Evolutionary conservation across 108 stramenopile species (phyloP), one percentile per base, ranked within the genome.

Genomic region (Skeletonema costatum): DNA sequence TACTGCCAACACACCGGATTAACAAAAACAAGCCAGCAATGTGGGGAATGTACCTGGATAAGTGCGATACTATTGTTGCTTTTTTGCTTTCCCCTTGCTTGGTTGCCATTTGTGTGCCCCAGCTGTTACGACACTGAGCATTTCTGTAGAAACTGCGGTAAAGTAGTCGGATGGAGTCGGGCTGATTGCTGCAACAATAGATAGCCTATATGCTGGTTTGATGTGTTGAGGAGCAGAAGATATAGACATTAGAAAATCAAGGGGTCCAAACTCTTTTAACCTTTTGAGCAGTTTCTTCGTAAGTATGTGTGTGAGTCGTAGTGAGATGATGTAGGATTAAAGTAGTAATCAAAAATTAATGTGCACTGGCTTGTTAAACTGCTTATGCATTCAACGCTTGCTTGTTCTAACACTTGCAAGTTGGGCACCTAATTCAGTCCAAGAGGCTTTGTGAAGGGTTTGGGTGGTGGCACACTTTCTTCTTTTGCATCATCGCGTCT

Each of bases 121-220:
- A 59, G 53, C 46, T 83, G 82, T 30, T 56, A 64, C 33, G 82
- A 83, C 60, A 64, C 62, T 12, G 70, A 77, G 31, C 82, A 83
- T 64, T 21, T 21, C 42, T 83, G 82, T 58, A 66, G 76, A 46
- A 83, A 83, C 31, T 83, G 82, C 32, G 82, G 82, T 4, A 58
- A 76, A 32, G 12, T 69, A 7, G 66, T 83, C 10, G 82, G 82
- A 0, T 63, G 64, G 41, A 73, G 71, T 10, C 10, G 21, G 33
- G 75, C 82, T 19, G 82, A 76, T 25, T 83, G 82, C 51, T 83
- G 82, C 71, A 56, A 25, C 8, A 29, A 56, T 4, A 29, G 50
- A 51, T 51, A 51, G 39, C 10, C 5, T 6, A 8, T 0, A 36
- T 36, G 36, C 11, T 25, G 0, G 25, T 25, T n/a, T n/a, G n/a